Base-by-base conservation (phyloP, 257 asterid species). In the Plantago ovata region DNA sequence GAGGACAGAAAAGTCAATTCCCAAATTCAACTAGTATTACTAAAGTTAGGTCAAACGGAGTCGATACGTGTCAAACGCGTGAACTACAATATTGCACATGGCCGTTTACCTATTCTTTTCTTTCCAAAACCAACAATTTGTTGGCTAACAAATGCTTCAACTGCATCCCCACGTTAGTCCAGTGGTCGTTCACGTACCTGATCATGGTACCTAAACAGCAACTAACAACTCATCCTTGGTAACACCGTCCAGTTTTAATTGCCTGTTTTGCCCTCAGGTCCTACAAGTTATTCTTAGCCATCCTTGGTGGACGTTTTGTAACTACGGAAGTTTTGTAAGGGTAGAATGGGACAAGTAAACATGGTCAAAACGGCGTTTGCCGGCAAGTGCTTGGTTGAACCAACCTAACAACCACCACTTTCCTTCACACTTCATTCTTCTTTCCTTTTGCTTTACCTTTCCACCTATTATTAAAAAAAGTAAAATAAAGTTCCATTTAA, bases 351-450 rank as follows among this genome's bases (percentile, higher is more conserved):
- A 24, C 62, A 20, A 0, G 9, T 3, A 1, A n/a, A 16, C 5
- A 10, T 13, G 12, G 19, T 16, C 49, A 18, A 50, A 74, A 71
- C 75, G 69, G 63, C 39, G 75, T 36, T 69, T 75, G 78, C 62
- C 78, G 72, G 81, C 78, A 52, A 80, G 64, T 73, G 69, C 75
- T 79, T 79, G 68, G 94, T 82, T 80, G 83, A 80, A 87, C 94
- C 75, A 80, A 82, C 83, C 84, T 56, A 82, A 82, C 92, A 75
- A 82, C 91, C 60, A 71, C 84, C 79, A 48, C 76, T 62, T 78
- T 75, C 81, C 83, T 73, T 73, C 55, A 9, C 15, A 66, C 60
- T 58, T 66, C 72, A 73, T 77, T 51, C 78, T 76, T 69, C 74
- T 66, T 64, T 70, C 68, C 68, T 38, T 43, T 39, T 16, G 51